A percentile compares a stretch with the other conserved stretches of the same genome.
Evolutionary conservation across 305 asterid genomes (phyloP).

Genomic region (Solanum hybrid): DNA sequence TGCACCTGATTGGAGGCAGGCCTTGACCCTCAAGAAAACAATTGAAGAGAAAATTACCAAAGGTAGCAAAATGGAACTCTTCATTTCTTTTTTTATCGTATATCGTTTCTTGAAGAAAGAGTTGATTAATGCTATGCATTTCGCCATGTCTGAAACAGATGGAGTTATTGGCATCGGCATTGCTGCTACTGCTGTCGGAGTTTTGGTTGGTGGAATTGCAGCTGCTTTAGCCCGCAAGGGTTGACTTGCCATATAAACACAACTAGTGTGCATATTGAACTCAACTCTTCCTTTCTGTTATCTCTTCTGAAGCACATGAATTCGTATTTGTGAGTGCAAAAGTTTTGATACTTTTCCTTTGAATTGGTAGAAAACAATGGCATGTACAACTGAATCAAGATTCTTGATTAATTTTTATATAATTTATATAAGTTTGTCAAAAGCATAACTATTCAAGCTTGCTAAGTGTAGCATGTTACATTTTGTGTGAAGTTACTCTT

Average conservation of each 20-base stretch:
- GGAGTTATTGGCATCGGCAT: slow-evolving; percentile 66
- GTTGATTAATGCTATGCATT: neutral
- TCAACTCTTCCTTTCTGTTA: neutral
- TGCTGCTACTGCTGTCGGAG: slow-evolving; percentile 24
- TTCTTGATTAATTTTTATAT: neutral
- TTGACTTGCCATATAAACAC: neutral
- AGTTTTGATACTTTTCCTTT: neutral
- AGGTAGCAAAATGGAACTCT: slow-evolving; percentile 26
- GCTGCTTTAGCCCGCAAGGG: slow-evolving; percentile 20
- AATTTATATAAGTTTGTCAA: neutral
- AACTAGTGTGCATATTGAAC: neutral
- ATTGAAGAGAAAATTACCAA: slow-evolving; percentile 55
- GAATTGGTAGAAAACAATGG: neutral
- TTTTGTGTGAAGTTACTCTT: neutral
- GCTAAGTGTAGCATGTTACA: neutral
- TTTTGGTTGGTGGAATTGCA: slow-evolving; percentile 28
- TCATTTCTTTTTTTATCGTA: neutral
- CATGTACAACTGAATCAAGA: neutral
- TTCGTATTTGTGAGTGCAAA: neutral
- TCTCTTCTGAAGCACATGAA: neutral
- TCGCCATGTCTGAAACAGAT: slow-evolving; percentile 24
- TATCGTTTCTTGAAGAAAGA: neutral
- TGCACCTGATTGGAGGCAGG: slow-evolving; percentile 80
- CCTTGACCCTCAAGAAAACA: slow-evolving; percentile 48
- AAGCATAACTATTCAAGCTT: neutral